Base-by-base conservation (phyloP, 1,284 basidiomycete species). In the Takashimella koratensis region DNA sequence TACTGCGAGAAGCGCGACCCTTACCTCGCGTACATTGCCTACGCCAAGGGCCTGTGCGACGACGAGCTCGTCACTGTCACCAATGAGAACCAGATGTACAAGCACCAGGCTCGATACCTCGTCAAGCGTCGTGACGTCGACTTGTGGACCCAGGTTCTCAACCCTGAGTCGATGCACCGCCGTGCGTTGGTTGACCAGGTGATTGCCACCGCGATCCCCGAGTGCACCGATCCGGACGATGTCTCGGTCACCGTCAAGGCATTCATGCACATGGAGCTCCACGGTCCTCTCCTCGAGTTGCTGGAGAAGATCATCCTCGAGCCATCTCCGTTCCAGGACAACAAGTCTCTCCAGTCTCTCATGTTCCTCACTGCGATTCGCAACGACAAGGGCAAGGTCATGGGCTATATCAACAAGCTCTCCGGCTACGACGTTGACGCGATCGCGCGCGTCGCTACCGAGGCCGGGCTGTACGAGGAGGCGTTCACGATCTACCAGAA, bases 1-100 rank as follows among this genome's bases (percentile, higher is more conserved):
- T 99, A 98, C 83, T 99, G 96, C 78, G 96, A 98, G 79, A 91
- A 91, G 62, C 88, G 96, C 50, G 96, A 99, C 75, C 96, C 96
- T 5, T 98, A 97, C 79, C 82, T 98, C 57, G 96, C 96, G 24
- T 99, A 96, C 79, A 98, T 98, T 68, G 96, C 96, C 1, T 99
- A 98, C 74, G 96, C 96, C 50, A 98, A 98, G 78, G 96, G 96
- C 62, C 89, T 98, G 79, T 99, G 96, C 71, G 96, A 99, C 65
- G 93, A 98, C 11, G 96, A 99, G 77, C 84, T 99, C 63, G 93
- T 99, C 73, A 77, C 84, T 27, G 95, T 99, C 76, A 98, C 96
- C 52, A 98, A 98, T 74, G 95, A 97, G 66, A 99, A 99, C 79
- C 88, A 93, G 27, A 99, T 98, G 96, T 99, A 96, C 84, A 99